Evolutionary conservation across 2,329 filamentous ascomycete genomes (phyloP).

Genomic region (Fusarium sp.): DNA sequence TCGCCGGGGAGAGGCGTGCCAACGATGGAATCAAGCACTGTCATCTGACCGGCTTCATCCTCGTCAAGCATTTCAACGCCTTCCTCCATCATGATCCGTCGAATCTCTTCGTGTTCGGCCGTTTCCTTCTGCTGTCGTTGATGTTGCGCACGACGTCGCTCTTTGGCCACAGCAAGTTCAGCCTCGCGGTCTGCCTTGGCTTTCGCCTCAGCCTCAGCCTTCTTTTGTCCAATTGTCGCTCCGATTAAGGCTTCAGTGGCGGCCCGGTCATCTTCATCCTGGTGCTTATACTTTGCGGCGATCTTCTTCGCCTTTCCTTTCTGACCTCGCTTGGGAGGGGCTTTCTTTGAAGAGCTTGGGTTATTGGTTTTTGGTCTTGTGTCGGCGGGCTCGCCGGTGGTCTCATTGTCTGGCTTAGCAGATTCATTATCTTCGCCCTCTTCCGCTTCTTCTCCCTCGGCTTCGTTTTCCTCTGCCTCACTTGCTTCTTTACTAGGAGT

Average conservation of each 20-base stretch:
- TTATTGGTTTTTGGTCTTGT: slow-evolving; percentile 16
- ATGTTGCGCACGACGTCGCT: slow-evolving; percentile 83
- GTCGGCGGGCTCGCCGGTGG: slow-evolving; percentile 20
- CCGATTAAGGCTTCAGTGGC: slow-evolving; percentile 90
- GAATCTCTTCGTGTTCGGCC: slow-evolving; percentile 79
- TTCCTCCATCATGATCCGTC: slow-evolving; percentile 69
- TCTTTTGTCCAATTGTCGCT: slow-evolving; percentile 73
- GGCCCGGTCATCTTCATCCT: slow-evolving; percentile 92
- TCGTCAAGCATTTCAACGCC: slow-evolving; percentile 70
- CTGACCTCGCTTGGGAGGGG: slow-evolving; percentile 74
- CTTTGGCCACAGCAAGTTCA: slow-evolving; percentile 76
- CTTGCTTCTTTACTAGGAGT: slow-evolving; percentile 49
- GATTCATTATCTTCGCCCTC: slow-evolving; percentile 43
- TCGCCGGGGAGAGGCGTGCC: slow-evolving; percentile 84
- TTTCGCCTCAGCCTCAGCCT: slow-evolving; percentile 74
- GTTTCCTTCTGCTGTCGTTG: slow-evolving; percentile 79
- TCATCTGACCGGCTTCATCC: slow-evolving; percentile 64
- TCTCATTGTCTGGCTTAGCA: slow-evolving; percentile 21
- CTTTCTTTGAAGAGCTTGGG: slow-evolving; percentile 53
- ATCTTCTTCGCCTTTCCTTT: slow-evolving; percentile 87
- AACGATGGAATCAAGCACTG: slow-evolving; percentile 75
- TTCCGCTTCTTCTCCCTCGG: slow-evolving; percentile 39
- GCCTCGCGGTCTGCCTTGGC: slow-evolving; percentile 74
- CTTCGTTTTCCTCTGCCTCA: slow-evolving; percentile 30
- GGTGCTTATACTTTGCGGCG: slow-evolving; percentile 88